Evolutionary conservation across 2,329 filamentous ascomycete genomes (phyloP).

Genomic region (Microcyclospora tardicrescens): DNA sequence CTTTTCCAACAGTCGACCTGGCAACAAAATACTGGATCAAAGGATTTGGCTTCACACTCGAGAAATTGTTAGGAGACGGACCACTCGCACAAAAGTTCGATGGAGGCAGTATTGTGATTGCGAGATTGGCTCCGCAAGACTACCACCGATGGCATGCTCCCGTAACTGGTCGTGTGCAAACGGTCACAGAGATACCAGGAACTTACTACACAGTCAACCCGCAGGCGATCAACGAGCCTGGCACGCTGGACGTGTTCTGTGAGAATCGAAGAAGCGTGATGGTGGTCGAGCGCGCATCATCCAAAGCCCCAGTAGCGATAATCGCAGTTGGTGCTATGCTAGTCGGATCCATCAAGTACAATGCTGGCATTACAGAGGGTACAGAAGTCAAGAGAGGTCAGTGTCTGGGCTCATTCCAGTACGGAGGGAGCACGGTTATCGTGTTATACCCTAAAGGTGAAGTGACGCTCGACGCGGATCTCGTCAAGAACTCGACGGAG

Average conservation of each 20-base stretch:
- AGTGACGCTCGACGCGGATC: constrained; percentile 26
- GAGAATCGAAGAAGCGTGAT: constrained; percentile 31
- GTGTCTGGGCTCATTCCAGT: constrained; percentile 30
- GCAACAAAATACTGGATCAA: constrained; percentile 33
- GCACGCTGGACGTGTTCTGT: constrained; percentile 31
- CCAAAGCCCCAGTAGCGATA: constrained; percentile 22
- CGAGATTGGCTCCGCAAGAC: constrained; percentile 30
- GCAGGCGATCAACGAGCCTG: constrained; percentile 29
- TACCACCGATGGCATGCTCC: constrained; percentile 31
- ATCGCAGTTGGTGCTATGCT: constrained; percentile 34
- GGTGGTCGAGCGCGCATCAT: constrained; percentile 21
- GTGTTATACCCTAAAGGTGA: constrained; percentile 26
- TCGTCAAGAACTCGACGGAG: constrained; percentile 26
- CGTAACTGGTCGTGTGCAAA: constrained; percentile 20
- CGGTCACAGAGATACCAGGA: constrained; percentile 26
- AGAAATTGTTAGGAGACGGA: constrained; percentile 17
- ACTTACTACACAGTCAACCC: constrained; percentile 32
- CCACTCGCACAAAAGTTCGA: constrained; percentile 22
- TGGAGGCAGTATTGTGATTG: constrained; percentile 27
- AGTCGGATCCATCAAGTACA: constrained; percentile 30
- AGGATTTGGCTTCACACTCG: constrained; percentile 27
- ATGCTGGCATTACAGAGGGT: constrained; percentile 23
- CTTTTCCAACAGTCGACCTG: constrained; percentile 25
- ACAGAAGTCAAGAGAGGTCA: constrained; percentile 25
- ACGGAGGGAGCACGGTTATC: constrained; percentile 33